A percentile compares a stretch with the other conserved stretches of the same genome.
These are phyloP conservation scores for Rostrohypoxylon terebratum DNA, from an alignment of 495 filamentous ascomycete genomes.

Conservation along the genomic window DNA sequence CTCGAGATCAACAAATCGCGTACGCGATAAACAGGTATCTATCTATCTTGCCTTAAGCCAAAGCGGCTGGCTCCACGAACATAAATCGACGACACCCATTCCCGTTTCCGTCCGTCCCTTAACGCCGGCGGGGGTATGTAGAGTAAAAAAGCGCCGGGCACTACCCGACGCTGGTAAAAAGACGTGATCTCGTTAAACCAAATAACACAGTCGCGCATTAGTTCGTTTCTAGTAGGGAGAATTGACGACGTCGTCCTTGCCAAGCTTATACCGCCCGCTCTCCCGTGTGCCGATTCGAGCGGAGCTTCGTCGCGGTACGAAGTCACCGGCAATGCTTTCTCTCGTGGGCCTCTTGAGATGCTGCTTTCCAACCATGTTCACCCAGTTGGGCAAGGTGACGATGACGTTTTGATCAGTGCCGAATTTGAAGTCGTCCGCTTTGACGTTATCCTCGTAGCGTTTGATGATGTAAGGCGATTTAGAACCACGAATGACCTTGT, in stretches of 20 bases:
- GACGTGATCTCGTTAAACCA: slow-evolving; percentile 20
- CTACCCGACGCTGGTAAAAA: slow-evolving; percentile 12
- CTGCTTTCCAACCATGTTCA: slow-evolving; percentile 93
- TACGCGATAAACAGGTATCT: slow-evolving; percentile 33
- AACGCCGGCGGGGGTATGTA: slow-evolving; percentile 43
- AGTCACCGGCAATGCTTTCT: slow-evolving; percentile 80
- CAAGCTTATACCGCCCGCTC: slow-evolving; percentile 68
- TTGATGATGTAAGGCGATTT: slow-evolving; percentile 96
- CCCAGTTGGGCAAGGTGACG: slow-evolving; percentile 94
- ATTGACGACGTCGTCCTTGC: slow-evolving; percentile 83
- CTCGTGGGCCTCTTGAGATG: slow-evolving; percentile 88
- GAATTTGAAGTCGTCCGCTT: slow-evolving; percentile 99
- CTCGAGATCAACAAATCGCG: slow-evolving; percentile 19
- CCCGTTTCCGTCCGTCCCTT: slow-evolving; percentile 10
- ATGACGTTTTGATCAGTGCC: slow-evolving; percentile 98
- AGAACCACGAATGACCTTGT: slow-evolving; percentile 80
- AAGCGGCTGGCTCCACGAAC: slow-evolving; percentile 13
- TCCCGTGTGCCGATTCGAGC: slow-evolving; percentile 62
- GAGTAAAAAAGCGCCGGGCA: slow-evolving; percentile 31
- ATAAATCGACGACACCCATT: slow-evolving; percentile 30
- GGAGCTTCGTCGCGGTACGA: slow-evolving; percentile 61
- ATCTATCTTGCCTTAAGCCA: slow-evolving; percentile 42
- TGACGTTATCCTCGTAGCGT: slow-evolving; percentile 92
- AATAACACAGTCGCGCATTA: slow-evolving; percentile 9
- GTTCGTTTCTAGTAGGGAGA: slow-evolving; percentile 73